phyloP scores from a whole-genome alignment of 805 yeast species.

The Candida lessepsii region DNA sequence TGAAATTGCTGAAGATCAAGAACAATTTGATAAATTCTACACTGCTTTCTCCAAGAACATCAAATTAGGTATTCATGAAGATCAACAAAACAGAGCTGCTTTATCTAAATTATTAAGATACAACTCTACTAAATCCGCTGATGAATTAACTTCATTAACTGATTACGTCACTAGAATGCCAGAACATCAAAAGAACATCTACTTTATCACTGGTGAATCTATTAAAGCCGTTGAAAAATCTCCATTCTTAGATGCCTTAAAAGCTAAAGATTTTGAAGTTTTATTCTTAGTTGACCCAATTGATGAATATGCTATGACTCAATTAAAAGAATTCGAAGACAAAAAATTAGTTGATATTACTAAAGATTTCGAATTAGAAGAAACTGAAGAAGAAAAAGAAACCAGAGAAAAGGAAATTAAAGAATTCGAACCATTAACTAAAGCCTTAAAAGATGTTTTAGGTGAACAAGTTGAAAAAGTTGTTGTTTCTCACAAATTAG shows the following conservation, averaged over 20 bases:
- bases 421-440: conserved; percentile 90
- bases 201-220: conserved; percentile 99
- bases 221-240: conserved; percentile 97
- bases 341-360: conserved; percentile 98
- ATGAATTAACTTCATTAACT: conserved; percentile 89
- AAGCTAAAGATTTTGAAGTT: conserved; percentile 98
- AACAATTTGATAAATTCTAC: conserved; percentile 98
- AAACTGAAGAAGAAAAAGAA: conserved; percentile 96
- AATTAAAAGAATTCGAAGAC: conserved; percentile 98
- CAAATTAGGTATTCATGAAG: conserved; percentile 99
- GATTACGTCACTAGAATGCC: conserved; percentile 99
- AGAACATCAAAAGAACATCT: conserved; percentile 99
- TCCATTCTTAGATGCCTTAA: conserved; percentile 98
- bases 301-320: conserved; percentile 99
- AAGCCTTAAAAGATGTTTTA: conserved; percentile 92
- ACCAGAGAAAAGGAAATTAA: conserved; percentile 90
- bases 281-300: conserved; percentile 98
- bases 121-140: conserved; percentile 93
- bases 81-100: conserved; percentile 93
- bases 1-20: conserved; percentile 98
- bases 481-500: conserved; percentile 94
- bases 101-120: conserved; percentile 95
- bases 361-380: conserved; percentile 98
- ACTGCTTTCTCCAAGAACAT: conserved; percentile 96
- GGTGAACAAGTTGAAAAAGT: conserved; percentile 99